Evolutionary conservation across 2,329 filamentous ascomycete species (phyloP).

Genomic region (Trichoderma harzianum): DNA sequence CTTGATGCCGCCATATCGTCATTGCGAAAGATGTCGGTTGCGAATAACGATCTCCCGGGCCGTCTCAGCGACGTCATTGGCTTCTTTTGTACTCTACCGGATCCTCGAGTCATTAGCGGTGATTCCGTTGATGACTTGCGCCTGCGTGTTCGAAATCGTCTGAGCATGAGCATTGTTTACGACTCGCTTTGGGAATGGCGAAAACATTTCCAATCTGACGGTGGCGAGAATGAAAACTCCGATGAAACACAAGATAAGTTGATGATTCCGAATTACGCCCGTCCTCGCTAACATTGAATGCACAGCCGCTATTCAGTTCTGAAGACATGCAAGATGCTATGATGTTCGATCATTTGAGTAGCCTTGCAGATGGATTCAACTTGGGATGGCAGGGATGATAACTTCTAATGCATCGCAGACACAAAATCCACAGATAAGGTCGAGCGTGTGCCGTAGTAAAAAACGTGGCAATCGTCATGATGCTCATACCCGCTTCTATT

Average conservation of each 20-base stretch:
- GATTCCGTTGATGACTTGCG: not conserved
- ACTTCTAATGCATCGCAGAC: not conserved
- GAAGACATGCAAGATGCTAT: constrained; percentile 11
- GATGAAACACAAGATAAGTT: constrained; percentile 7
- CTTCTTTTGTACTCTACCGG: not conserved
- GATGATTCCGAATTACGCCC: not conserved
- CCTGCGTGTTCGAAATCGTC: constrained; percentile 10
- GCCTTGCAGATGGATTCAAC: constrained; percentile 6
- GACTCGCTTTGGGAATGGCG: constrained; percentile 8
- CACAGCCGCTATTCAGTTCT: not conserved
- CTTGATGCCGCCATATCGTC: constrained; percentile 8
- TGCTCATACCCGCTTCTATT: not conserved
- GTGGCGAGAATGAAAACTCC: not conserved
- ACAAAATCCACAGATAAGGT: not conserved
- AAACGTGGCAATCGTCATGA: not conserved
- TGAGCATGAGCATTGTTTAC: constrained; percentile 12
- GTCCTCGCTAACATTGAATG: not conserved
- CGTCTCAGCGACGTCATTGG: constrained; percentile 9
- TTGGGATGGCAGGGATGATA: constrained; percentile 1
- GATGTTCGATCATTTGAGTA: constrained; percentile 10
- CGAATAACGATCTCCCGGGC: constrained; percentile 5
- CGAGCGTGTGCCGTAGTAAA: not conserved
- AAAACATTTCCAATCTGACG: constrained; percentile 1
- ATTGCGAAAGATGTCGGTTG: constrained; percentile 7
- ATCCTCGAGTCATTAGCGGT: constrained; percentile 10